A percentile compares a stretch with the other conserved stretches of the same genome.
Conservation (phyloP, 176 grass and related monocot species). For the Stipa capillata region DNA sequence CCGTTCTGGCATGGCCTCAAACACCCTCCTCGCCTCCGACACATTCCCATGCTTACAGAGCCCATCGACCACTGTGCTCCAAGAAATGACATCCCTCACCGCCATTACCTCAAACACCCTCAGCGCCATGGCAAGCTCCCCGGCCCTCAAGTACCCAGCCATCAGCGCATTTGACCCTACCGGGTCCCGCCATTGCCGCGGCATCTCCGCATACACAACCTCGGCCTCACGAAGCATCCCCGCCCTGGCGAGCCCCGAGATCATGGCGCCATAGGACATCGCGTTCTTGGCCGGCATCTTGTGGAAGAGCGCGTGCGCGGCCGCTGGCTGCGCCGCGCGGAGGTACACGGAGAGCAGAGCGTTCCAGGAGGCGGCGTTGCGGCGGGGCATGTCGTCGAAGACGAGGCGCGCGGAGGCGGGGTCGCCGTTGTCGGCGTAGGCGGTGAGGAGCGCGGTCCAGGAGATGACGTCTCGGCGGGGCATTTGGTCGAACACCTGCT, state of each 20-base stretch:
- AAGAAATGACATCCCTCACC: constrained; percentile 46
- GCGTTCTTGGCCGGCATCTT: constrained; percentile 47
- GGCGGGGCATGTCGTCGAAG: constrained; percentile 60
- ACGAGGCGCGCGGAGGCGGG: constrained; percentile 30
- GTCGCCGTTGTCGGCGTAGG: constrained; percentile 40
- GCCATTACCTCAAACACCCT: constrained; percentile 44
- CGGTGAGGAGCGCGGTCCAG: constrained; percentile 66
- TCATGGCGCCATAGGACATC: constrained; percentile 52
- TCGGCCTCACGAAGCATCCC: constrained; percentile 52
- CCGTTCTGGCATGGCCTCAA: constrained; percentile 52
- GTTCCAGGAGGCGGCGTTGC: constrained; percentile 60
- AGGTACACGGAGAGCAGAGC: constrained; percentile 48
- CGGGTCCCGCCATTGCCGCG: constrained; percentile 36
- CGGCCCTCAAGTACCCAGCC: constrained; percentile 36
- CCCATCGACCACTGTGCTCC: constrained; percentile 55
- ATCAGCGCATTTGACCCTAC: constrained; percentile 46
- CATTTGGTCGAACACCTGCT: constrained; percentile 55
- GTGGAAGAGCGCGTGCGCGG: constrained; percentile 40
- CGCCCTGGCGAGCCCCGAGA: constrained; percentile 45
- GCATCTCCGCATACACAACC: constrained; percentile 36
- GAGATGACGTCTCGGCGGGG: constrained; percentile 61
- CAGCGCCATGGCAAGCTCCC: constrained; percentile 43
- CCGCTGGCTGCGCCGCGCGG: constrained; percentile 1
- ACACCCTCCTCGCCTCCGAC: constrained; percentile 41
- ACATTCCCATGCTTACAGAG: constrained; percentile 48